Base-by-base conservation (phyloP, 305 asterid species). In the Petunia hybrid region DNA sequence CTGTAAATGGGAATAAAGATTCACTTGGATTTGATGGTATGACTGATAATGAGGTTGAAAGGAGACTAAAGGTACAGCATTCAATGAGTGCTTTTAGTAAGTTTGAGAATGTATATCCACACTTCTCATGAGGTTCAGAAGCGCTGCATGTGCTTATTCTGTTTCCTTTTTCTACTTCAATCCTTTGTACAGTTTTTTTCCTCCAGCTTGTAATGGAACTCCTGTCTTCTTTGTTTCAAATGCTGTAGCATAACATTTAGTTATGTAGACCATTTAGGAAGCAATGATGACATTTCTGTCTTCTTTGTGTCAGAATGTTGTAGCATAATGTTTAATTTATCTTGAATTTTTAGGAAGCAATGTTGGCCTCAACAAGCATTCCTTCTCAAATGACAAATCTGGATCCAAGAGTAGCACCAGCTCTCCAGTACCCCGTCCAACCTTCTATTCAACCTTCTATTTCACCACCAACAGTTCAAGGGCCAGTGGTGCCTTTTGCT, bases 11-110 rank as follows among this genome's bases (percentile, higher is more conserved):
- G 78, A 92, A 89, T 89, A 94, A 90, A 87, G 96, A 94, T 79
- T 77, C 89, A 55, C 84, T 85, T 85, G 93, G 92, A 75, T 91
- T 87, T 88, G 97, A 97, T 90, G 99, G 97, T 81, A 91, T 94
- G 92, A 88, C 94, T 31, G 99, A 90, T 86, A 83, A 84, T 59
- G 99, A 93, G 90, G 98, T 91, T 85, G 97, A 93, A 91, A 92
- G 91, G 89, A 93, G 97, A 89, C 85, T 93, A 79, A 97, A 97
- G 98, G 98, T 94, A 80, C 79, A 62, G 42, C 63, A 71, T 61
- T 80, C 78, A 83, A 70, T 76, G 76, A 79, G 79, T 75, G 61
- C 67, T 82, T 71, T 8, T 76, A 38, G 53, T 40, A 64, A 8
- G 64, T 41, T 79, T 79, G 66, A 60, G n/a, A 51, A 39, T 55